These are phyloP conservation scores for Cyberlindnera maclurae DNA, from an alignment of 805 yeast species.

Conservation along the genomic window DNA sequence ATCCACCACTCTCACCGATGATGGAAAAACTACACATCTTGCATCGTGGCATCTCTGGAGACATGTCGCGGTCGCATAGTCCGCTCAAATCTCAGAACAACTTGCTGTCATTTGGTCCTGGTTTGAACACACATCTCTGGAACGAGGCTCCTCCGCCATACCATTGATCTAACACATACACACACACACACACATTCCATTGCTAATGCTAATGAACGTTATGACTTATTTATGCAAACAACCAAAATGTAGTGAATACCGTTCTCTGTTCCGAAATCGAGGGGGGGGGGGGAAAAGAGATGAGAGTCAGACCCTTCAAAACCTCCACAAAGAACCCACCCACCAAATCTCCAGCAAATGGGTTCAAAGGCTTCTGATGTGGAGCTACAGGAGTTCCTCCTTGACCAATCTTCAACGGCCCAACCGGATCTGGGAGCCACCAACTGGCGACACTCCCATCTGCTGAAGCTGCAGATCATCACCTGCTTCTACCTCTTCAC, in stretches of 20 bases:
- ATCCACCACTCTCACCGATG: slow-evolving; percentile 6
- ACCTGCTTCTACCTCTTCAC: slow-evolving; percentile 34
- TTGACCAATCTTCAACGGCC: slow-evolving; percentile 1
- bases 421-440: slow-evolving; percentile 2
- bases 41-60: not conserved
- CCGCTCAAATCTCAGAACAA: slow-evolving; percentile 23
- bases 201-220: no score
- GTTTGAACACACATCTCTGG: slow-evolving; percentile 11
- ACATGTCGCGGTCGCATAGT: slow-evolving; percentile 11
- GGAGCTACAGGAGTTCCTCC: slow-evolving; percentile 8
- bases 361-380: not conserved
- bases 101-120: slow-evolving; percentile 17
- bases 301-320: no score
- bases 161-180: no score
- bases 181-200: no score
- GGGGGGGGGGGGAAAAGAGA: no score
- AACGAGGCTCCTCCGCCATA: slow-evolving; percentile 14
- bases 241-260: no score
- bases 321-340: no score
- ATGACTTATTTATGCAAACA: no score
- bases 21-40: slow-evolving; percentile 10
- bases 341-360: no score
- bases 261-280: no score
- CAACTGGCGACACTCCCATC: slow-evolving; percentile 26
- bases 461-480: slow-evolving; percentile 38